phyloP scores from a whole-genome alignment of 2,329 filamentous ascomycete genomes.

The Colletotrichum graminicola region DNA sequence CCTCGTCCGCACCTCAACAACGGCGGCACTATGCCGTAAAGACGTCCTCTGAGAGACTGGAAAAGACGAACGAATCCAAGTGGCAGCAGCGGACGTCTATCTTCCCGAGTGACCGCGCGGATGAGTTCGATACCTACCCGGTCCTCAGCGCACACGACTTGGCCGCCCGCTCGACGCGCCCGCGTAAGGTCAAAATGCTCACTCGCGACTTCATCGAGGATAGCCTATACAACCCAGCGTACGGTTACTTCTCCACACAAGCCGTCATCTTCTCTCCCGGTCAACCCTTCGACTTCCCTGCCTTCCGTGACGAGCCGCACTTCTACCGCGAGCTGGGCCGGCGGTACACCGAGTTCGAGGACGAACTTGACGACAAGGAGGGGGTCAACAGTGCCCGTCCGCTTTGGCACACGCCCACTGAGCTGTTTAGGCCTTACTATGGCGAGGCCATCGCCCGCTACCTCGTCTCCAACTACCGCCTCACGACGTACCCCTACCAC shows the following conservation, averaged over 20 bases:
- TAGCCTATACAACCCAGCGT: conserved; percentile 92
- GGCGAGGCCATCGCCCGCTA: conserved; percentile 98
- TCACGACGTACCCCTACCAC: conserved; percentile 93
- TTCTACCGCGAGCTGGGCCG: conserved; percentile 83
- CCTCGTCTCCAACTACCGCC: conserved; percentile 94
- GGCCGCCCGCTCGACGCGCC: conserved; percentile 78
- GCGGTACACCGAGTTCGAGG: conserved; percentile 91
- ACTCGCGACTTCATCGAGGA: conserved; percentile 98
- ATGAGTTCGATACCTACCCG: conserved; percentile 86
- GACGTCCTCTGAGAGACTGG: conserved; percentile 17
- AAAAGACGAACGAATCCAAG: conserved; percentile 71
- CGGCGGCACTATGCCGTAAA: conserved; percentile 47
- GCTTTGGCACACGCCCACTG: conserved; percentile 98
- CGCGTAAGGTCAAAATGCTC: conserved; percentile 93
- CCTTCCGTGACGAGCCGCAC: conserved; percentile 83
- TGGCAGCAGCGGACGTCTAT: conserved; percentile 89
- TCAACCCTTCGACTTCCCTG: conserved; percentile 88
- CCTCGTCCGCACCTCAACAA: conserved; percentile 43
- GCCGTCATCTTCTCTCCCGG: conserved; percentile 96
- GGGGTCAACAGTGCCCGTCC: conserved; percentile 81
- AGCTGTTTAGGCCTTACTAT: conserved; percentile 96
- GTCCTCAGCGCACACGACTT: conserved; percentile 87
- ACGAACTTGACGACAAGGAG: conserved; percentile 80
- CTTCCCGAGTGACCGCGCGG: conserved; percentile 80
- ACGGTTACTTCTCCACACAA: conserved; percentile 97